Conservation (phyloP, 2,329 filamentous ascomycete genomes). For the Berkeleyomyces basicola region DNA sequence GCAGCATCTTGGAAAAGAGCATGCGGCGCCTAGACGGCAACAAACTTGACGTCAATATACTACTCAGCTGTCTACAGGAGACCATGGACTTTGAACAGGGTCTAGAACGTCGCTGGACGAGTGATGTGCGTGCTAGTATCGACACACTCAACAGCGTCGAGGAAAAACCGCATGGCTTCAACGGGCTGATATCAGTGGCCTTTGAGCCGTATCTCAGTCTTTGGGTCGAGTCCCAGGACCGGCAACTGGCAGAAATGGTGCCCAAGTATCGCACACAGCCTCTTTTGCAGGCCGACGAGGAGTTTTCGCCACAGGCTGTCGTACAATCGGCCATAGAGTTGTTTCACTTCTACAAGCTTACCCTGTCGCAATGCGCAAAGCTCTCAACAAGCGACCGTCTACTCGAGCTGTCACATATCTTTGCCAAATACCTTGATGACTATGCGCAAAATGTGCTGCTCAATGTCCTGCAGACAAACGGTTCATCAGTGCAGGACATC, state of each 20-base stretch:
- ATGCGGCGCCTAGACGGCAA: conserved; percentile 61
- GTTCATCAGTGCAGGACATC: conserved; percentile 52
- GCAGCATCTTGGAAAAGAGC: conserved; percentile 73
- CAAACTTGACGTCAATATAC: conserved; percentile 73
- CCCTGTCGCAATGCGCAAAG: conserved; percentile 86
- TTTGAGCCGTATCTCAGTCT: conserved; percentile 95
- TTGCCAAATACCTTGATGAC: conserved; percentile 86
- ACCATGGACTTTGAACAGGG: conserved; percentile 94
- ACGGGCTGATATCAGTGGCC: conserved; percentile 83
- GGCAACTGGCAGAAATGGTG: conserved; percentile 66
- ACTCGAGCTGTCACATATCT: conserved; percentile 65
- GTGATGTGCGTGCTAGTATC: conserved; percentile 59
- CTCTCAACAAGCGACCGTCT: conserved; percentile 80
- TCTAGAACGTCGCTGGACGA: conserved; percentile 68
- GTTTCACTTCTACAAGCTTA: conserved; percentile 92
- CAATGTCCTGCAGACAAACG: conserved; percentile 43
- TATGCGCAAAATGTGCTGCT: conserved; percentile 89
- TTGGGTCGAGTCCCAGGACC: conserved; percentile 95
- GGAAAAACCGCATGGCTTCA: conserved; percentile 61
- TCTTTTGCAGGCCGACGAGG: conserved; percentile 66
- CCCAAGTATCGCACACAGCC: conserved; percentile 76
- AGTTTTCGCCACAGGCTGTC: conserved; percentile 79
- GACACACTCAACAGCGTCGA: conserved; percentile 74
- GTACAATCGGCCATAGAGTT: conserved; percentile 89
- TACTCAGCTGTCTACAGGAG: conserved; percentile 81